Evolutionary conservation across 2,329 filamentous ascomycete species (phyloP), one percentile per base, ranked within the genome.

Genomic region (Venturia nashicola): DNA sequence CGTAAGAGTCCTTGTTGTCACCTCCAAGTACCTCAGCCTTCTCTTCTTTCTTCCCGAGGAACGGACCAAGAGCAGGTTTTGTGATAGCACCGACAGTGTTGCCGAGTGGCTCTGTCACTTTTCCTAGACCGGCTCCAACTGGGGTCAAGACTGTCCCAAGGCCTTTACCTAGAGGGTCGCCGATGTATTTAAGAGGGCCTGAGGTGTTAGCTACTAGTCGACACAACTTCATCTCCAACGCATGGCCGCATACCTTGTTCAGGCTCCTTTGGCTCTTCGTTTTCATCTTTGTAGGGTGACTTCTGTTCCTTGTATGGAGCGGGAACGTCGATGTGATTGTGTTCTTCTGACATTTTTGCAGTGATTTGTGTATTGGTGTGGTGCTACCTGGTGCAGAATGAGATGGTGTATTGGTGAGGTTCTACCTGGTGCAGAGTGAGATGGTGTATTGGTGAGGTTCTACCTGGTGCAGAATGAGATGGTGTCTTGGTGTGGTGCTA

Each of bases 1-100:
- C 68, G 65, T 75, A 76, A 54, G 69, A 72, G 67, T 76, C 74
- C 59, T 72, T 73, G 67, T 76, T 76, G 48, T 75, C 68, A 1
- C 75, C 74, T 51, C 75, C 75, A 20, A 76, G 40, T 23, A 74
- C 42, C 67, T 76, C 74, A 16, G 67, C 69, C 32, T 68, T 68
- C 68, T 76, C 74, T 5, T 73, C 68, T 34, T 75, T 68, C 20
- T 69, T 67, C 59, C 75, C 75, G 40, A 72, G 42, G 16, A 75
- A 51, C 0, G 75, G 74, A 1, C 71, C 74, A 8, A 76, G 68
- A 1, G 71, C 73, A 3, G 71, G 70, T 8, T 72, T 71, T 8
- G 74, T 76, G 27, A 70, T 66, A 64, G 73, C 73, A 66, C 75
- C 75, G 2, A 76, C 54, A 5, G 70, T 72, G 59, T 70, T 69